phyloP scores from a whole-genome alignment of 1,139 yeast species.

The Suhomyces yuchorum region DNA sequence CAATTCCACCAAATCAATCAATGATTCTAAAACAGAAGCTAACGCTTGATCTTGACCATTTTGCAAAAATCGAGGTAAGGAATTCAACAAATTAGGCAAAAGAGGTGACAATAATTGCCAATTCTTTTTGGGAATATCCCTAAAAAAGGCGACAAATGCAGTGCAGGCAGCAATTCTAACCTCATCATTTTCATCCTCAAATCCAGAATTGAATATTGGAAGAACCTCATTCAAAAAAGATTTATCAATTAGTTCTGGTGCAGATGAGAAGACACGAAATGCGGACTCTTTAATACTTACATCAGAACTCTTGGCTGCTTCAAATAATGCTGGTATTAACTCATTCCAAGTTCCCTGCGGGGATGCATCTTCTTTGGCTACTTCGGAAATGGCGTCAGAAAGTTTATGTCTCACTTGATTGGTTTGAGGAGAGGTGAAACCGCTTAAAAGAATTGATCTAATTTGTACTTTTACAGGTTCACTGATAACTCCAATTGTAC shows the following conservation, averaged over 20 bases:
- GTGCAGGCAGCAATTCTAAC: slow-evolving; percentile 91
- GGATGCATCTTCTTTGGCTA: slow-evolving; percentile 66
- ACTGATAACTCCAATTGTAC: slow-evolving; percentile 73
- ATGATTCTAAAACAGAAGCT: slow-evolving; percentile 82
- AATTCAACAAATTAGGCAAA: slow-evolving; percentile 80
- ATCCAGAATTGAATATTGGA: slow-evolving; percentile 76
- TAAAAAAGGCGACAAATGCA: slow-evolving; percentile 89
- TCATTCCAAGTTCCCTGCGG: slow-evolving; percentile 71
- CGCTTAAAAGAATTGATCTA: slow-evolving; percentile 66
- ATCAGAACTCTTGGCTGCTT: slow-evolving; percentile 62
- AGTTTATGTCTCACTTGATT: slow-evolving; percentile 84
- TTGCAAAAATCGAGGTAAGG: slow-evolving; percentile 80
- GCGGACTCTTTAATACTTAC: slow-evolving; percentile 86
- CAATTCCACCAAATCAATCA: slow-evolving; percentile 85
- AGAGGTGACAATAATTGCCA: slow-evolving; percentile 80
- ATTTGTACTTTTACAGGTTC: slow-evolving; percentile 63
- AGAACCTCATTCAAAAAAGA: slow-evolving; percentile 57
- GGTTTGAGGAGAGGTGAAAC: slow-evolving; percentile 67
- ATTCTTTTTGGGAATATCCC: slow-evolving; percentile 70
- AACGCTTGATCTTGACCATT: slow-evolving; percentile 79
- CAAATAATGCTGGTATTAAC: slow-evolving; percentile 71
- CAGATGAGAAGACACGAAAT: slow-evolving; percentile 82
- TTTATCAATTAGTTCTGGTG: slow-evolving; percentile 75
- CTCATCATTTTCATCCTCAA: slow-evolving; percentile 73
- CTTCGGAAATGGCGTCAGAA: slow-evolving; percentile 92